Conservation (phyloP, 768 basidiomycete species). For the Boletus patriciae region DNA sequence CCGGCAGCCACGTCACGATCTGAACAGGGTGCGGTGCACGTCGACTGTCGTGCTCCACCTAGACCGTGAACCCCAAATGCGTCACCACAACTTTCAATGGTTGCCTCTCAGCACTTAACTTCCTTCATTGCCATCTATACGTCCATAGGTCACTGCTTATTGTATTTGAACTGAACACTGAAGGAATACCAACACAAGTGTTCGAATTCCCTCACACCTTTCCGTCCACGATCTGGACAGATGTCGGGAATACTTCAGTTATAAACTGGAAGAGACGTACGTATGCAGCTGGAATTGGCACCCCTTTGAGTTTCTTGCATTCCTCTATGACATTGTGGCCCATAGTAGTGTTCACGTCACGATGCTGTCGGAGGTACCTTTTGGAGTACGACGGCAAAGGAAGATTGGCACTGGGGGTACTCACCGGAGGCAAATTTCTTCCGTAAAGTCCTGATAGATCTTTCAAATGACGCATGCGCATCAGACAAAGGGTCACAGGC, state of each 20-base stretch:
- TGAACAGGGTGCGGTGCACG: too few species aligned
- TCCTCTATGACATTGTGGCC: constrained; percentile 58
- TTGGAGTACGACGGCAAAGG: neutral
- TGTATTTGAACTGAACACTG: too few species aligned
- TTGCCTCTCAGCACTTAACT: too few species aligned
- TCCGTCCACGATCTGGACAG: constrained; percentile 20
- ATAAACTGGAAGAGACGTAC: constrained; percentile 9
- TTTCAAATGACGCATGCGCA: constrained; percentile 34
- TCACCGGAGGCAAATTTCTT: constrained; percentile 71
- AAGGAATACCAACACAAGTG: neutral
- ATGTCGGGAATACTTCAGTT: neutral
- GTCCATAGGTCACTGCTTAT: too few species aligned
- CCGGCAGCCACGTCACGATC: too few species aligned
- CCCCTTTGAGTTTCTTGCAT: constrained; percentile 61
- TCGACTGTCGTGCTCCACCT: too few species aligned
- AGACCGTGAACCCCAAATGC: too few species aligned
- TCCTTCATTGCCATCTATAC: too few species aligned
- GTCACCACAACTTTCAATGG: too few species aligned
- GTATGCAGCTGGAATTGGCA: constrained; percentile 36
- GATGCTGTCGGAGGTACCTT: constrained; percentile 68
- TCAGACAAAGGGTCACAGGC: neutral
- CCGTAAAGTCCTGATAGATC: constrained; percentile 74
- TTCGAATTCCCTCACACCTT: constrained; percentile 17
- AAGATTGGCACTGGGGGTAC: neutral
- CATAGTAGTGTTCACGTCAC: constrained; percentile 50